Evolutionary conservation across 192 early-diverging fungal species (phyloP), one percentile per base, ranked within the genome.

Genomic region (Diversispora eburnea): DNA sequence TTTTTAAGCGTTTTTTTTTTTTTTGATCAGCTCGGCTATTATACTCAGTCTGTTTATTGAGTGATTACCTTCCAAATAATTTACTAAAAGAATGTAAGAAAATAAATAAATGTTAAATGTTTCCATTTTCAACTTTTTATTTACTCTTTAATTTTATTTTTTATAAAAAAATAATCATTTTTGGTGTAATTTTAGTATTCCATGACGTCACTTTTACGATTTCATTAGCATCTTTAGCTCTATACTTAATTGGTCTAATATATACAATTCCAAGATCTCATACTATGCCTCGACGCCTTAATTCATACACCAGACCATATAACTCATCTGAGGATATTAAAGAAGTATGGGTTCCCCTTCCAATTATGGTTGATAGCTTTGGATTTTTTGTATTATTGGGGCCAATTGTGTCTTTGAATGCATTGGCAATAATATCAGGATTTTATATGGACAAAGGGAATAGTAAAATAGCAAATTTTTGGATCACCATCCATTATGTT

Each of bases 221-320:
- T 66, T 41, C 64, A 4, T 48, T 66, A 3, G 64, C 64, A 12
- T n/a, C 20, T 19, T 9, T 66, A 8, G 64, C 43, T 33, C 10
- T 66, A 8, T 66, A 66, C 13, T 15, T 66, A 20, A 66, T 66
- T 48, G 64, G 64, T 15, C 33, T 66, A 15, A 66, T 66, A n/a
- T 66, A 66, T 47, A 66, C 64, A 8, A 43, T 66, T 42, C 64
- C 64, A 43, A 48, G 33, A 66, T 66, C 64, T 48, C 46, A 66
- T 48, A 47, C 39, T 45, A n/a, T n/a, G n/a, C n/a, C n/a, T n/a
- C n/a, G 60, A 22, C 60, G 60, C 9, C 9, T 61, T 22, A 61
- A 61, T 61, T 61, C 60, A 61, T 61, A 61, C 20, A 66, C 64
- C 4, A 9, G 41, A n/a, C 10, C 20, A n/a, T 39, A 6, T 43